Evolutionary conservation across 148 eudicot species (phyloP), one percentile per base, ranked within the genome.

Genomic region (Limonium bicolor): DNA sequence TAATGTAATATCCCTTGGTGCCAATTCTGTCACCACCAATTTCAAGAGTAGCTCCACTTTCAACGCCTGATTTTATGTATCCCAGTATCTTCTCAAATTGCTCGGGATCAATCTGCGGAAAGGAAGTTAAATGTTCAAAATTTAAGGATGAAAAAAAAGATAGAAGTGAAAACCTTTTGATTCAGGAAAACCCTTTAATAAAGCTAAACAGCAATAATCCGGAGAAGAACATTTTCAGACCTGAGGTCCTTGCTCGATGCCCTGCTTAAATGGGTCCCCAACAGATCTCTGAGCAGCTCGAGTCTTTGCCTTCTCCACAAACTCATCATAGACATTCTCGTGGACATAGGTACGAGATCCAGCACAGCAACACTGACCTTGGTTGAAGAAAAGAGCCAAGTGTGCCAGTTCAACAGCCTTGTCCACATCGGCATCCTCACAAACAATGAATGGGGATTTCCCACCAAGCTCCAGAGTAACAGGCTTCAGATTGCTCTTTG

Each of bases 381-480:
- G 82, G 54, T 81, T 82, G 35, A 74, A 82, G 62, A 82, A 82
- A 19, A 77, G 60, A 46, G 94, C 82, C 49, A 52, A 58, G 41
- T 82, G 94, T 0, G 94, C 94, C 6, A 71, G 61, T 53, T 82
- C 94, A 27, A 77, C 94, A 16, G 94, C 94, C 44, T 71, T 50
- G 41, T 82, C 94, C 18, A 82, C 49, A 41, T 77, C 82, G 56
- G 79, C 86, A 69, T 82, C 86, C 60, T 77, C 71, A 35, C 76
- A 82, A 46, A 82, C 86, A 54, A 82, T 82, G 55, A 82, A 78
- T 21, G 94, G 82, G 21, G 94, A 82, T 56, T 78, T 82, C 6
- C 86, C 94, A 33, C 94, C 94, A 30, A 82, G 80, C 51, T 78
- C 86, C 49, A 78, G 37, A 40, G 77, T 78, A 44, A 78, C 86